Evolutionary conservation across 192 early-diverging fungal genomes (phyloP).

Genomic region (Coemansia sp.): DNA sequence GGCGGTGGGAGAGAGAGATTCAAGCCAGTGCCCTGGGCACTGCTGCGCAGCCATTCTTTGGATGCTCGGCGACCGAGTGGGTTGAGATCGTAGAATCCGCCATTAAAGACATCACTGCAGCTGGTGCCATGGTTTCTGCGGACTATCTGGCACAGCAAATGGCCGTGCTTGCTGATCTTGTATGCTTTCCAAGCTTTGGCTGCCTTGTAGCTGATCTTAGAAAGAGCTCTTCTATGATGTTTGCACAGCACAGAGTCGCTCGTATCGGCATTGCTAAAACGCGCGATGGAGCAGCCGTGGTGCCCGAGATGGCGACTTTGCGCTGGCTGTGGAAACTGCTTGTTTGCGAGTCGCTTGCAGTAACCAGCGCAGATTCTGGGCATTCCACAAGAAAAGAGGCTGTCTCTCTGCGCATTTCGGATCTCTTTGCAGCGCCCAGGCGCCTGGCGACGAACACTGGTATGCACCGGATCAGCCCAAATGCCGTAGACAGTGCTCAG

Average conservation of each 20-base stretch:
- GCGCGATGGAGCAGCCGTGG: no score
- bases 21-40: slow-evolving; percentile 1
- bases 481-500: not conserved
- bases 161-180: not conserved
- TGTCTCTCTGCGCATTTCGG: not conserved
- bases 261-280: not conserved
- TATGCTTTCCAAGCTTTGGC: not conserved
- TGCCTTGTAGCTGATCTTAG: slow-evolving; percentile 4
- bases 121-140: not conserved
- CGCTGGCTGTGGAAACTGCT: not conserved
- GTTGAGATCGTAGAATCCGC: slow-evolving; percentile 1
- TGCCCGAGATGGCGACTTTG: not conserved
- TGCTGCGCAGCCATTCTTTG: slow-evolving; percentile 1
- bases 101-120: no score
- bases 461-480: not conserved
- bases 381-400: not conserved
- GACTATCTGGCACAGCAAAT: slow-evolving; percentile 3
- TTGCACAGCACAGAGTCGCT: not conserved
- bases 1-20: not conserved
- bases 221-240: not conserved
- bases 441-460: not conserved
- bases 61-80: slow-evolving; percentile 5
- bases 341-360: not conserved
- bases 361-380: not conserved
- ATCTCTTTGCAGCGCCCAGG: not conserved